These are phyloP conservation scores for Taphrina flavorubra DNA, from an alignment of 1,139 yeast species.

Conservation along the genomic window DNA sequence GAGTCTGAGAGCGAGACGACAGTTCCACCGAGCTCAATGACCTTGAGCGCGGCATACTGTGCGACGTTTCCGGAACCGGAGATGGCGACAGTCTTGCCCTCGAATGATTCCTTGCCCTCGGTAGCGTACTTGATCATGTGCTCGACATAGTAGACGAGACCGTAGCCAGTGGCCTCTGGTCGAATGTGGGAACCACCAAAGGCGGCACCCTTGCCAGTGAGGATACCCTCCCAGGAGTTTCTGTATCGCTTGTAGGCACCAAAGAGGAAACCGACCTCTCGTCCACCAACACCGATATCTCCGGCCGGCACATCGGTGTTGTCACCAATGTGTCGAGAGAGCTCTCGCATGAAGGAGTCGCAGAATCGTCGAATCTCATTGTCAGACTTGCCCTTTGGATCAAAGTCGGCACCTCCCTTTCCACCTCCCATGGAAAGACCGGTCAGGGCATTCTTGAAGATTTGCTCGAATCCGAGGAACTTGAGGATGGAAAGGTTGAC, in stretches of 20 bases:
- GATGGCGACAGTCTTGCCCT: slow-evolving; percentile 92
- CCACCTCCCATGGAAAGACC: slow-evolving; percentile 99
- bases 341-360: slow-evolving; percentile 92
- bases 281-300: slow-evolving; percentile 92
- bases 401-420: slow-evolving; percentile 98
- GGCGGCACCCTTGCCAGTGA: slow-evolving; percentile 95
- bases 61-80: slow-evolving; percentile 99
- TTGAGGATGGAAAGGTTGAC: slow-evolving; percentile 93
- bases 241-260: slow-evolving; percentile 95
- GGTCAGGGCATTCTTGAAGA: slow-evolving; percentile 96
- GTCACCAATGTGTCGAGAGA: slow-evolving; percentile 94
- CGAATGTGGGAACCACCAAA: slow-evolving; percentile 99
- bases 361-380: slow-evolving; percentile 96
- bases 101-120: slow-evolving; percentile 82
- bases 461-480: slow-evolving; percentile 97
- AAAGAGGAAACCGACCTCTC: slow-evolving; percentile 90
- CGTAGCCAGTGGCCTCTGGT: slow-evolving; percentile 99
- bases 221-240: slow-evolving; percentile 95
- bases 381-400: slow-evolving; percentile 93
- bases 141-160: slow-evolving; percentile 94
- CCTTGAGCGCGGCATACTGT: slow-evolving; percentile 97
- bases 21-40: slow-evolving; percentile 92
- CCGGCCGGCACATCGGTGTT: slow-evolving; percentile 99
- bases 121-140: slow-evolving; percentile 96
- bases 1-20: slow-evolving; percentile 95